Base-by-base conservation (phyloP, 768 basidiomycete species). In the Tulasnella sp. region DNA sequence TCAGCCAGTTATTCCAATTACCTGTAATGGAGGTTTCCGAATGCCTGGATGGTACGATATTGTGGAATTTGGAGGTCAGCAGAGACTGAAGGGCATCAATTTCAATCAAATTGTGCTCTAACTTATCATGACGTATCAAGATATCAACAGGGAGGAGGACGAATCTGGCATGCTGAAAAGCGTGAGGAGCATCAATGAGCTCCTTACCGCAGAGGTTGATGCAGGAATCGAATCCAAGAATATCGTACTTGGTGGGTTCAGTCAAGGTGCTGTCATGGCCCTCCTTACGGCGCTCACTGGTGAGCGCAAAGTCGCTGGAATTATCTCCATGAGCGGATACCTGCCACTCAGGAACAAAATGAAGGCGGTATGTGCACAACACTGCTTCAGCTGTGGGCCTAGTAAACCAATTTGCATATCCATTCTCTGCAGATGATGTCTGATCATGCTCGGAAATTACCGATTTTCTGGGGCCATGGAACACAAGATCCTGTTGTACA, bases 381-480 rank as follows among this genome's bases (percentile, higher is more conserved):
- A n/a, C n/a, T 51, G 41, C 29, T 24, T 55, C 33, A 37, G 19
- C 19, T 32, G 20, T 29, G 19, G 3, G 27, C 41, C 33, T 9
- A 22, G 37, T 40, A 22, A 37, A 43, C 49, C 53, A 50, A 45
- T 56, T 37, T 49, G 29, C 31, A 40, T 37, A 16, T 45, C 45
- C 2, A 39, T 10, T 15, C 31, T 45, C 56, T 48, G 22, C 52
- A 87, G 83, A 77, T 85, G 72, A 63, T 72, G 37, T 74, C 75
- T 13, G 66, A 72, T 8, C 69, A 79, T 58, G 77, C 80, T 15
- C 66, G 71, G 39, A 71, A 73, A 3, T 71, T 77, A 19, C 84
- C 89, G 1, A 71, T 92, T 25, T 92, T 93, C 66, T 85, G 85
- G 78, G 91, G 83, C 10, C 85, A 90, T 56, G 90, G 90, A 20